phyloP scores from a whole-genome alignment of 1,284 basidiomycete genomes.

The Xerocomus tenax region DNA sequence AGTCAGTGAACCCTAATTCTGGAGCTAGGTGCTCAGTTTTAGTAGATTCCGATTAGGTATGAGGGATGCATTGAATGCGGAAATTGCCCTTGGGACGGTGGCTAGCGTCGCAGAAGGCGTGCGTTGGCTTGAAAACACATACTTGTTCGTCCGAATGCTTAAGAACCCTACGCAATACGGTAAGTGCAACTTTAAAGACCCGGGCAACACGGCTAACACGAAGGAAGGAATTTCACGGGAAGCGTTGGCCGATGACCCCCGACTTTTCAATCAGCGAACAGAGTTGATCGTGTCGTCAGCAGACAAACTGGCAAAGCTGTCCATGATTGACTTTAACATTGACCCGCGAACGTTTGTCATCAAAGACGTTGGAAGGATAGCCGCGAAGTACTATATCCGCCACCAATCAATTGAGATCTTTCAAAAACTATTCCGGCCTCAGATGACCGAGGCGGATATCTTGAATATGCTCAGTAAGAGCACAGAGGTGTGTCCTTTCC shows the following conservation, averaged over 20 bases:
- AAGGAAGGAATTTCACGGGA: constrained; percentile 69
- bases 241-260: constrained; percentile 67
- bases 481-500: constrained; percentile 61
- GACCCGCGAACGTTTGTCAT: constrained; percentile 58
- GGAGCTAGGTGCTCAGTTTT: constrained; percentile 12
- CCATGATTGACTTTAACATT: constrained; percentile 82
- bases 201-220: not conserved
- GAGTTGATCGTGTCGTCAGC: constrained; percentile 70
- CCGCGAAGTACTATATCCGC: constrained; percentile 93
- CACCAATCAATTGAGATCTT: constrained; percentile 85
- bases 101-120: constrained; percentile 82
- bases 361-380: constrained; percentile 88
- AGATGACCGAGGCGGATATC: constrained; percentile 92
- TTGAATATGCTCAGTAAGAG: constrained; percentile 82
- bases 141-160: constrained; percentile 91
- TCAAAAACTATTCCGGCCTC: constrained; percentile 60
- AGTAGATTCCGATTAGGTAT: constrained; percentile 78
- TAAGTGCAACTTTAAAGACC: constrained; percentile 28
- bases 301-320: constrained; percentile 58
- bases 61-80: constrained; percentile 90
- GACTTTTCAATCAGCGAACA: constrained; percentile 67
- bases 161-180: constrained; percentile 91
- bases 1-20: constrained; percentile 19
- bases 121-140: constrained; percentile 96
- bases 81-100: constrained; percentile 92